Base-by-base conservation (phyloP, 1,139 yeast species). In the Saccharomyces hybrid region DNA sequence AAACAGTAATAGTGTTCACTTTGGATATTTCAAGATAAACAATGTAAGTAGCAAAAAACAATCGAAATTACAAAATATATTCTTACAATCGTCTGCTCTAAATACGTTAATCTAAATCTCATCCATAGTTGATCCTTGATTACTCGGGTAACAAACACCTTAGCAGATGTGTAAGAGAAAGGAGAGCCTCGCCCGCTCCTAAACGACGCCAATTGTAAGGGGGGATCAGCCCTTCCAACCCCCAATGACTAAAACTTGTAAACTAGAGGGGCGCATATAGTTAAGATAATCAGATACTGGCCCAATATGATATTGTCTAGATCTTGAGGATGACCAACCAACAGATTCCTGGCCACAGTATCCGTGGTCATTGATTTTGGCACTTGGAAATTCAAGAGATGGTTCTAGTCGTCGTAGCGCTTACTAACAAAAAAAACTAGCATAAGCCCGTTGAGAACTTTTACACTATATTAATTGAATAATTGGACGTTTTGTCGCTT, bases 1-100 rank as follows among this genome's bases (percentile, higher is more conserved):
- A 51, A 5, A 31, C n/a, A 48, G 51, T 38, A n/a, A 11, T 38
- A 26, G 14, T 14, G n/a, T 9, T 3, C 4, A 20, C 9, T 11
- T 9, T 20, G 26, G 44, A 49, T 53, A 51, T 58, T 48, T 57
- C 52, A 51, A 55, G 55, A 54, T 16, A 13, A 16, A 16, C 13
- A 16, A 11, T 20, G 6, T 20, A 5, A 16, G 27, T 6, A 20
- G 23, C 4, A 5, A 7, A 38, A 38, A 16, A 16, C 11, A 16
- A 38, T 8, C 13, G 44, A 3, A 38, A 16, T 5, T 20, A 16
- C 8, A 16, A 13, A 8, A 38, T 38, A 38, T 38, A 38, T 38
- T 4, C 25, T n/a, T 8, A 16, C 44, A 13, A 16, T 38, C n/a
- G n/a, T 20, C 13, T 16, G 44, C 23, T 25, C 16, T 16, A 38